Evolutionary conservation across 257 asterid species (phyloP).

Genomic region (Solanum gracilifrons): DNA sequence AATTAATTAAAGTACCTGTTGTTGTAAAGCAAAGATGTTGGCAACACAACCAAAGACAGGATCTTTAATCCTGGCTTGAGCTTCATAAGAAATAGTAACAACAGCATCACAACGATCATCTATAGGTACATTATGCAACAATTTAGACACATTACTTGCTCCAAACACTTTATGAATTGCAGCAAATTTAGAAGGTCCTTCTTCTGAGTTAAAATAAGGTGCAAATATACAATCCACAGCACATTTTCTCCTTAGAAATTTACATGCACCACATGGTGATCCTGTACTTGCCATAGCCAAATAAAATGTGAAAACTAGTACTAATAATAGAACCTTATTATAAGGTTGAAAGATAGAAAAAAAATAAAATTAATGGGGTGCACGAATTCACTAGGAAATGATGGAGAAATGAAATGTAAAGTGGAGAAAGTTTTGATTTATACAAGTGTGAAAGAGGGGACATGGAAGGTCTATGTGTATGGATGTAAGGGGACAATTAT

Average conservation of each 20-base stretch:
- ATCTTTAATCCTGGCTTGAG: constrained; percentile 75
- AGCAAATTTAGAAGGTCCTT: constrained; percentile 71
- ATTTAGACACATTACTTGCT: constrained; percentile 82
- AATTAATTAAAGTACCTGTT: constrained; percentile 44
- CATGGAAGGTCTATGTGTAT: constrained; percentile 51
- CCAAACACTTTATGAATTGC: constrained; percentile 99
- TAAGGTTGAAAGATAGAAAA: neutral
- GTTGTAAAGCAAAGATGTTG: constrained; percentile 69
- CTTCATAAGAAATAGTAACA: constrained; percentile 78
- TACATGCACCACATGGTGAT: constrained; percentile 97
- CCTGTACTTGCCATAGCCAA: constrained; percentile 27
- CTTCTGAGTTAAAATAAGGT: constrained; percentile 76
- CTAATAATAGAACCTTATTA: neutral
- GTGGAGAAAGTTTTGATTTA: neutral
- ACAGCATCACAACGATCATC: constrained; percentile 75
- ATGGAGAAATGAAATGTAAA: constrained; percentile 4
- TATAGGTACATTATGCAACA: constrained; percentile 53
- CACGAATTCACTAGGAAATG: neutral
- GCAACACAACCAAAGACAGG: constrained; percentile 90
- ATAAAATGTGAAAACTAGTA: neutral
- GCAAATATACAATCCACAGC: constrained; percentile 72
- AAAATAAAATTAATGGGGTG: neutral
- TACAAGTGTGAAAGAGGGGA: constrained; percentile 11
- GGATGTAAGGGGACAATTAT: constrained; percentile 47
- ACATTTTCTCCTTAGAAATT: constrained; percentile 79